A percentile compares a stretch with the other conserved stretches of the same genome.
Evolutionary conservation across 768 basidiomycete genomes (phyloP).

Genomic region (Trametes maxima): DNA sequence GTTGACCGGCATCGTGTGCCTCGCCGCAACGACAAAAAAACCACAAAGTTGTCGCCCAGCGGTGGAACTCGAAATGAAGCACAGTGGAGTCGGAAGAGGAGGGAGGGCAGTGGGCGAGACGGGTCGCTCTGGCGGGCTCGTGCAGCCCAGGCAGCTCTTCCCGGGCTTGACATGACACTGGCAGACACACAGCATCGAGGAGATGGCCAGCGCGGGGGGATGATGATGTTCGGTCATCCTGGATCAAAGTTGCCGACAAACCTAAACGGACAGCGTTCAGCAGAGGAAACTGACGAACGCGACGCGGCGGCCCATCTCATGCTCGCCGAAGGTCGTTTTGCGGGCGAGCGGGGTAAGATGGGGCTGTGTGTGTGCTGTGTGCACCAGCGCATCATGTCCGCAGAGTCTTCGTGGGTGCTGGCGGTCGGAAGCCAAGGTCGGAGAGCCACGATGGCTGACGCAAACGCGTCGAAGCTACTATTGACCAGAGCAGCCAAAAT

Average conservation of each 20-base stretch:
- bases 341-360: too few relatives aligned
- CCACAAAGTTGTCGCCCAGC: background rate
- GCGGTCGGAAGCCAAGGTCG: too few relatives aligned
- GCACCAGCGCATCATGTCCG: too few relatives aligned
- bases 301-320: background rate
- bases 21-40: background rate
- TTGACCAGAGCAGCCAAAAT: too few relatives aligned
- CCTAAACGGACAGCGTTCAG: conserved; percentile 4
- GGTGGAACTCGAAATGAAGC: background rate
- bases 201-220: background rate
- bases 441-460: too few relatives aligned
- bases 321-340: background rate
- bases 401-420: too few relatives aligned
- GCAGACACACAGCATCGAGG: conserved; percentile 9
- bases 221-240: conserved; percentile 3
- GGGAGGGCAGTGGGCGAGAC: background rate
- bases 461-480: too few relatives aligned
- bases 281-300: background rate
- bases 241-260: conserved; percentile 1
- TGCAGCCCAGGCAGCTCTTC: background rate
- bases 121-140: background rate
- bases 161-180: background rate
- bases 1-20: conserved; percentile 20
- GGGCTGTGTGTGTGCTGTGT: too few relatives aligned
- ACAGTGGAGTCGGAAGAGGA: background rate